Conservation (phyloP, 148 eudicot genomes). For the Drosera capensis region DNA sequence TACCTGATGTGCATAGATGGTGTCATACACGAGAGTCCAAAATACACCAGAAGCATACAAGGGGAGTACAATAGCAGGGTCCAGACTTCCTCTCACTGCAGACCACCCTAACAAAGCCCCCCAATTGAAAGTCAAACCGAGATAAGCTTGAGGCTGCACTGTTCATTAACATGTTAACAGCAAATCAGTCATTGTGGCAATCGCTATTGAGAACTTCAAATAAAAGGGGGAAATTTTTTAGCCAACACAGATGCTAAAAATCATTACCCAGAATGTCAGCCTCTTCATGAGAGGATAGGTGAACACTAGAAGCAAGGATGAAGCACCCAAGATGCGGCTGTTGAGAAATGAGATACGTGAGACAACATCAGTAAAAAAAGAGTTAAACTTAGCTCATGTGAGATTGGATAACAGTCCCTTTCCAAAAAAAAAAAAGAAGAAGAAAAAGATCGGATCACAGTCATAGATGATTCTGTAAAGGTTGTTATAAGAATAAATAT, state of each 20-base stretch:
- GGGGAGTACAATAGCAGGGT: constrained; percentile 67
- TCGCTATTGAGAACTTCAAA: not conserved
- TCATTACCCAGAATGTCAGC: constrained; percentile 82
- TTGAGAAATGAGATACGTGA: too few species aligned
- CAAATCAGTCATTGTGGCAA: constrained; percentile 9
- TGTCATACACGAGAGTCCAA: constrained; percentile 94
- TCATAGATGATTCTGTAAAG: too few species aligned
- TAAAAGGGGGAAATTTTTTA: not conserved
- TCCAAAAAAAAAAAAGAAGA: too few species aligned
- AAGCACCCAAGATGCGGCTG: constrained; percentile 82
- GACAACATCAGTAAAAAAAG: too few species aligned
- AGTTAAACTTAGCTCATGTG: too few species aligned
- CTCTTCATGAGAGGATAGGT: constrained; percentile 97
- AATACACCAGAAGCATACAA: constrained; percentile 77
- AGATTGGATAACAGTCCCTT: too few species aligned
- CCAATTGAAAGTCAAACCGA: constrained; percentile 95
- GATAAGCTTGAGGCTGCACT: constrained; percentile 90
- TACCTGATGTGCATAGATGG: constrained; percentile 99
- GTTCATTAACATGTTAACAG: constrained; percentile 7
- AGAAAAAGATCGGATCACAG: too few species aligned
- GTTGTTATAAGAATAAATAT: too few species aligned
- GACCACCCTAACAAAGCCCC: constrained; percentile 98
- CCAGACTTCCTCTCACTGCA: constrained; percentile 78
- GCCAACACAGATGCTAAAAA: not conserved
- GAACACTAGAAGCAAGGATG: constrained; percentile 86